These are phyloP conservation scores for Colletotrichum simmondsii DNA, from an alignment of 2,329 filamentous ascomycete genomes.

Conservation along the genomic window DNA sequence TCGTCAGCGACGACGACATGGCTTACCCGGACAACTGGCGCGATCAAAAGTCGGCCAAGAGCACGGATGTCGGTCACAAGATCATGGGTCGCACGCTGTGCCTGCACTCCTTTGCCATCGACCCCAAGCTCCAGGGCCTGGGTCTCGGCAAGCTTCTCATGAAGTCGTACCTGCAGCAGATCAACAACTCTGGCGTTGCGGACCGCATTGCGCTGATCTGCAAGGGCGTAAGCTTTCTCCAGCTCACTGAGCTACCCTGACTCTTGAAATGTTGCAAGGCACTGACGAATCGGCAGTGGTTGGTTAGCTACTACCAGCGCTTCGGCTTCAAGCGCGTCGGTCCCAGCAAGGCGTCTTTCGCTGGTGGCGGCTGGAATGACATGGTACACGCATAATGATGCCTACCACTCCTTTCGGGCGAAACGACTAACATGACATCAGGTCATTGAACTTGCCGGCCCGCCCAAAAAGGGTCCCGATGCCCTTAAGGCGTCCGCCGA, in stretches of 20 bases:
- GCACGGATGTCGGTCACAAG: conserved; percentile 70
- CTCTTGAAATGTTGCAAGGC: not conserved
- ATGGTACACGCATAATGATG: conserved; percentile 66
- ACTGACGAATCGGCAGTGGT: conserved; percentile 54
- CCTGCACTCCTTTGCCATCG: conserved; percentile 84
- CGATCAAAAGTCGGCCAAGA: conserved; percentile 48
- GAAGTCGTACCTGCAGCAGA: conserved; percentile 80
- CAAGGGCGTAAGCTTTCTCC: conserved; percentile 66
- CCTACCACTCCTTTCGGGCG: not conserved
- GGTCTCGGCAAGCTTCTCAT: conserved; percentile 80
- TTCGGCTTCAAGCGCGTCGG: conserved; percentile 79
- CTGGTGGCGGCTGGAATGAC: conserved; percentile 84
- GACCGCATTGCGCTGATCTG: conserved; percentile 82
- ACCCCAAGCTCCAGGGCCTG: conserved; percentile 78
- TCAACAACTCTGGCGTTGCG: conserved; percentile 75
- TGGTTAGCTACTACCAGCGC: conserved; percentile 81
- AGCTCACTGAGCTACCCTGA: not conserved
- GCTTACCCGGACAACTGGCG: conserved; percentile 76
- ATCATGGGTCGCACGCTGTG: conserved; percentile 80
- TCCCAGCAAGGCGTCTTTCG: conserved; percentile 76
- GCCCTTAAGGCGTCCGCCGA: conserved; percentile 10
- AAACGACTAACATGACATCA: conserved; percentile 23
- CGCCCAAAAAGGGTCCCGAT: conserved; percentile 29
- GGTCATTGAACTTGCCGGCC: conserved; percentile 39
- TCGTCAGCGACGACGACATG: conserved; percentile 83